phyloP scores from a whole-genome alignment of 768 basidiomycete genomes.

The Lactarius vividus region DNA sequence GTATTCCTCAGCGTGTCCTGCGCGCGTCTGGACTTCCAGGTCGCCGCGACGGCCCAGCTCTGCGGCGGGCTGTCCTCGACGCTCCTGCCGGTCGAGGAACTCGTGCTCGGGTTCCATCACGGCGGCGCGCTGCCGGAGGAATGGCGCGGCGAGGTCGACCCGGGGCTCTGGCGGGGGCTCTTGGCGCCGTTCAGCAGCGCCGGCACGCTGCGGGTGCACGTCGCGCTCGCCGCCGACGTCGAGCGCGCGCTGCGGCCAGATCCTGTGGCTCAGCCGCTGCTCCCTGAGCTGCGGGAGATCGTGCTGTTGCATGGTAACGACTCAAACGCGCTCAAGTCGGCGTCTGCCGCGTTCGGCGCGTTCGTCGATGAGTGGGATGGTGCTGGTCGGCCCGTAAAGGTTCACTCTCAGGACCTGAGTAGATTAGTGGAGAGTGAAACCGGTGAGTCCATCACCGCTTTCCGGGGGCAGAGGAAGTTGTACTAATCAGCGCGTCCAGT shows the following conservation, averaged over 20 bases:
- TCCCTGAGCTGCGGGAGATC: conserved; percentile 9
- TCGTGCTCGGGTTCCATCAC: conserved; percentile 12
- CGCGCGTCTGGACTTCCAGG: conserved; percentile 15
- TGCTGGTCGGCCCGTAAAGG: neutral
- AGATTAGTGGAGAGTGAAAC: neutral
- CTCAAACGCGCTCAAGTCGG: neutral
- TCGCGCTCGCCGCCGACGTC: conserved; percentile 6
- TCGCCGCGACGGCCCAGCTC: conserved; percentile 11
- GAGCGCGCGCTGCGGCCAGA: conserved; percentile 1
- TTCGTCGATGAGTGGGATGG: conserved; percentile 3
- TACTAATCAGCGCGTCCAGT: neutral
- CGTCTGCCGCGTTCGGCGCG: neutral
- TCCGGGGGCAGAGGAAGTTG: neutral
- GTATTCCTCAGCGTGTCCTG: conserved; percentile 8
- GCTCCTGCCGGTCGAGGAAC: conserved; percentile 5
- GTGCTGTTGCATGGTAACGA: conserved; percentile 15
- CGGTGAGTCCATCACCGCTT: neutral
- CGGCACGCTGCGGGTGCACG: conserved; percentile 9
- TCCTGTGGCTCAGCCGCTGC: neutral
- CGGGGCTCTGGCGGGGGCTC: conserved; percentile 12
- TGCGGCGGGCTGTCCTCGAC: neutral
- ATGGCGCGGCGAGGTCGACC: conserved; percentile 6
- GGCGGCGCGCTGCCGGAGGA: neutral
- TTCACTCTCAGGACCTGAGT: conserved; percentile 9
- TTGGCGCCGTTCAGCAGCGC: neutral